These are phyloP conservation scores for Boletus huronensis DNA, from an alignment of 768 basidiomycete species.

Conservation along the genomic window DNA sequence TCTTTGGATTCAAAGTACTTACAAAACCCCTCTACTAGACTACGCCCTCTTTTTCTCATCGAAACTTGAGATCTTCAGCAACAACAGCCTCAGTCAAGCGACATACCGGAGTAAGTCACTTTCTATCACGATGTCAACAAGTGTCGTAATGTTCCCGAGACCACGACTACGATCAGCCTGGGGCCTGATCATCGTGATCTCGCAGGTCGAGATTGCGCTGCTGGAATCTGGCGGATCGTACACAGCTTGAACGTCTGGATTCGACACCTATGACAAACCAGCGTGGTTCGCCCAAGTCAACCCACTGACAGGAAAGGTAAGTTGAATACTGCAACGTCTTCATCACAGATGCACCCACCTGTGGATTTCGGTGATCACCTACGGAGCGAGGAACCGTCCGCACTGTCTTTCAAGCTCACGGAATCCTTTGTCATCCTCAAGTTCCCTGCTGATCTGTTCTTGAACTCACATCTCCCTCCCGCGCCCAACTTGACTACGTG, in stretches of 20 bases:
- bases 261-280: conserved; percentile 61
- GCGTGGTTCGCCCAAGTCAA: conserved; percentile 66
- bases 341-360: neutral
- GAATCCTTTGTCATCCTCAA: conserved; percentile 65
- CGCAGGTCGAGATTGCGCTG: conserved; percentile 55
- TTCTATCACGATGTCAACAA: conserved; percentile 36
- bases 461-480: conserved; percentile 42
- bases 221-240: conserved; percentile 48
- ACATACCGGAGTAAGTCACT: conserved; percentile 33
- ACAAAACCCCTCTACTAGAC: neutral
- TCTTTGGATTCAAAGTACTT: neutral
- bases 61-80: neutral
- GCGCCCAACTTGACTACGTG: conserved; percentile 45
- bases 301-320: conserved; percentile 55
- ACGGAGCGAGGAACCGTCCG: conserved; percentile 57
- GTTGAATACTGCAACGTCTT: neutral
- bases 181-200: neutral
- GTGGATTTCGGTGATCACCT: conserved; percentile 56
- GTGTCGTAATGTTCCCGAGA: conserved; percentile 35
- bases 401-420: conserved; percentile 55
- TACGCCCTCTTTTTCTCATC: too few relatives aligned
- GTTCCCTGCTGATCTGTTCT: conserved; percentile 59
- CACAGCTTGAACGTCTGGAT: conserved; percentile 48
- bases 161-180: neutral
- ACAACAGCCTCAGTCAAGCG: neutral